A percentile compares a stretch with the other conserved stretches of the same genome.
phyloP scores from a whole-genome alignment of 495 filamentous ascomycete genomes.

The Penicillium riverlandense region DNA sequence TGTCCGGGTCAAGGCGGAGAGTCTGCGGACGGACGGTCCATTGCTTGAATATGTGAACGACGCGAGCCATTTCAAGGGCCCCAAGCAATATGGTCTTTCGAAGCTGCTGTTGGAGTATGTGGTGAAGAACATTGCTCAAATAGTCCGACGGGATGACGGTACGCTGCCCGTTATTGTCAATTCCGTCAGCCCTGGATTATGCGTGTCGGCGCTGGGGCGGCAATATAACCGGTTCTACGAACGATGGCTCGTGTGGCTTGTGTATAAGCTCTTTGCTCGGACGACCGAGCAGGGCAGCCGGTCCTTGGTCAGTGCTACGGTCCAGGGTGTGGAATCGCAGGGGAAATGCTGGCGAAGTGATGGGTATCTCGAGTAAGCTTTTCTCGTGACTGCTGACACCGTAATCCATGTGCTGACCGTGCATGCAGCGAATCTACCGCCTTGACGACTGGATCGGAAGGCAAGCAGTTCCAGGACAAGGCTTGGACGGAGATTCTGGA shows the following conservation, averaged over 20 bases:
- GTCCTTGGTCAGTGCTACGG: constrained; percentile 43
- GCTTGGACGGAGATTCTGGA: constrained; percentile 35
- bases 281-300: constrained; percentile 44
- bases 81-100: constrained; percentile 37
- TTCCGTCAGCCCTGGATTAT: constrained; percentile 39
- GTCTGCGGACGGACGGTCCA: constrained; percentile 21
- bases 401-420: background rate
- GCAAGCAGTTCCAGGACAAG: constrained; percentile 26
- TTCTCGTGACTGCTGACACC: background rate
- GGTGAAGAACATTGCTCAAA: constrained; percentile 26
- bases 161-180: constrained; percentile 37
- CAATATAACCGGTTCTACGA: constrained; percentile 33
- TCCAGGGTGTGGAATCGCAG: constrained; percentile 40
- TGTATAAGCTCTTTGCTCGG: constrained; percentile 36
- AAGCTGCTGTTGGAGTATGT: constrained; percentile 44
- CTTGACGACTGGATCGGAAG: constrained; percentile 24
- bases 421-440: constrained; percentile 29
- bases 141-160: constrained; percentile 24
- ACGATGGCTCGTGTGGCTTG: constrained; percentile 26
- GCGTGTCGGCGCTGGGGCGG: constrained; percentile 30
- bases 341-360: constrained; percentile 45
- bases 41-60: constrained; percentile 31
- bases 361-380: constrained; percentile 36
- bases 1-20: constrained; percentile 26
- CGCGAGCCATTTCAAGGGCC: constrained; percentile 16